Percentiles rank a stretch among this genome's conserved stretches.
These are phyloP conservation scores for Tuber melanosporum DNA, from an alignment of 495 filamentous ascomycete species.

Conservation along the genomic window DNA sequence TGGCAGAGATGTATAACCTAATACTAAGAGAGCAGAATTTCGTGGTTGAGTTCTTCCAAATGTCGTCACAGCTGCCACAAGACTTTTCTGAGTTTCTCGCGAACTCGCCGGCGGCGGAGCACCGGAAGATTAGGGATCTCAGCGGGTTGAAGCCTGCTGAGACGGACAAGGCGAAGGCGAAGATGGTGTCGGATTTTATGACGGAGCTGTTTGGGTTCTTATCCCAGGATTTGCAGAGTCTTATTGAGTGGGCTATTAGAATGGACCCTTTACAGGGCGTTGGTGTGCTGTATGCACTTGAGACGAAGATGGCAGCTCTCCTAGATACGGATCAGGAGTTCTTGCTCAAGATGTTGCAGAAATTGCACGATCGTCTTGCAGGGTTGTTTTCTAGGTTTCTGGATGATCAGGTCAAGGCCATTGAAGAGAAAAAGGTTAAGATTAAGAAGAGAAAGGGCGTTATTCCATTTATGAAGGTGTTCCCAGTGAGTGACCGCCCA, in stretches of 20 bases:
- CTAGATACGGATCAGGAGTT: constrained; percentile 90
- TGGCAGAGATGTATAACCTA: constrained; percentile 70
- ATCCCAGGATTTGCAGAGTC: constrained; percentile 66
- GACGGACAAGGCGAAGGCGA: constrained; percentile 73
- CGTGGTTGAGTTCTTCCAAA: constrained; percentile 84
- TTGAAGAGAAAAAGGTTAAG: constrained; percentile 98
- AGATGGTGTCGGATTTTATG: constrained; percentile 73
- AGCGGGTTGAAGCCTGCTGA: constrained; percentile 68
- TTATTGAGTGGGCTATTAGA: constrained; percentile 76
- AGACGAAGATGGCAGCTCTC: constrained; percentile 65
- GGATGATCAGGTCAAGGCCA: constrained; percentile 88
- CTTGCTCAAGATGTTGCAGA: constrained; percentile 68
- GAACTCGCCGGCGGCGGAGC: constrained; percentile 55
- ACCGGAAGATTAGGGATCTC: constrained; percentile 61
- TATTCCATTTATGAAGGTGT: constrained; percentile 86
- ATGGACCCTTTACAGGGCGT: constrained; percentile 87
- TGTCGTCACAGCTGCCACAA: constrained; percentile 63
- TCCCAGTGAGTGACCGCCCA: constrained; percentile 51
- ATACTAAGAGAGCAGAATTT: constrained; percentile 93
- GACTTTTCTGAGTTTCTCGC: constrained; percentile 78
- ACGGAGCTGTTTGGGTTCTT: constrained; percentile 78
- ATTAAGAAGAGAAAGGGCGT: constrained; percentile 97
- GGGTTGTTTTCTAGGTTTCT: constrained; percentile 79
- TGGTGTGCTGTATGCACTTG: constrained; percentile 73
- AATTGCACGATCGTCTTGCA: constrained; percentile 67